phyloP scores from a whole-genome alignment of 2,329 filamentous ascomycete genomes.

The Fusarium chaquense region DNA sequence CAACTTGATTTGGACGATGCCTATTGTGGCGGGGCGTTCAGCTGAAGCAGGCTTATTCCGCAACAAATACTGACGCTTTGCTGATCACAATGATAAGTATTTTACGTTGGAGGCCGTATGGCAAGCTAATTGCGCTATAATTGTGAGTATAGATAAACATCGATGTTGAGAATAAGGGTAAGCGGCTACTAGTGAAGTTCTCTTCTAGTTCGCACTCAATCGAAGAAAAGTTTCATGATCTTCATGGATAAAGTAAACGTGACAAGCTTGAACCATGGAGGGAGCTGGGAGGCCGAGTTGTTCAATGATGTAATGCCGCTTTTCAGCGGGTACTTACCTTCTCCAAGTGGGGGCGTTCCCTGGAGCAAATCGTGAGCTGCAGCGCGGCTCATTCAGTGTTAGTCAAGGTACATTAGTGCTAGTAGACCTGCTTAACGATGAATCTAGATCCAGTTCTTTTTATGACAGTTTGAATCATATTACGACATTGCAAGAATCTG shows the following conservation, averaged over 20 bases:
- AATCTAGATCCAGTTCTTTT: slow-evolving; percentile 17
- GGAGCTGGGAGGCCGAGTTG: background rate
- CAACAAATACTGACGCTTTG: slow-evolving; percentile 6
- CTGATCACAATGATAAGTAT: background rate
- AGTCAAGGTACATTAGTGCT: slow-evolving; percentile 8
- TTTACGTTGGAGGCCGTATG: background rate
- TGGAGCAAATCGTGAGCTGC: slow-evolving; percentile 18
- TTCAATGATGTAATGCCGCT: slow-evolving; percentile 47
- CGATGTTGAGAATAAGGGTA: background rate
- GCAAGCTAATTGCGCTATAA: background rate
- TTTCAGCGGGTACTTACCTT: slow-evolving; percentile 14
- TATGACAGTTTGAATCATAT: slow-evolving; percentile 5
- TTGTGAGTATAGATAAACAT: background rate
- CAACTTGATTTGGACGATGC: slow-evolving; percentile 35
- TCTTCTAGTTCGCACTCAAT: slow-evolving; percentile 11
- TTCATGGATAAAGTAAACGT: slow-evolving; percentile 12
- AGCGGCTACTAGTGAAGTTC: background rate
- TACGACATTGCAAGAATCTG: slow-evolving; percentile 11
- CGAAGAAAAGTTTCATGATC: slow-evolving; percentile 27
- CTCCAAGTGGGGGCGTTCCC: slow-evolving; percentile 23
- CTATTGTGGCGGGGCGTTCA: slow-evolving; percentile 35
- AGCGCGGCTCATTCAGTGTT: slow-evolving; percentile 31
- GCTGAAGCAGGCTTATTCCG: slow-evolving; percentile 37
- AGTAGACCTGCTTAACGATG: slow-evolving; percentile 10
- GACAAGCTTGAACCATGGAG: slow-evolving; percentile 8